phyloP scores from a whole-genome alignment of 306 rosid genomes.

The Macrotyloma uniflorum region DNA sequence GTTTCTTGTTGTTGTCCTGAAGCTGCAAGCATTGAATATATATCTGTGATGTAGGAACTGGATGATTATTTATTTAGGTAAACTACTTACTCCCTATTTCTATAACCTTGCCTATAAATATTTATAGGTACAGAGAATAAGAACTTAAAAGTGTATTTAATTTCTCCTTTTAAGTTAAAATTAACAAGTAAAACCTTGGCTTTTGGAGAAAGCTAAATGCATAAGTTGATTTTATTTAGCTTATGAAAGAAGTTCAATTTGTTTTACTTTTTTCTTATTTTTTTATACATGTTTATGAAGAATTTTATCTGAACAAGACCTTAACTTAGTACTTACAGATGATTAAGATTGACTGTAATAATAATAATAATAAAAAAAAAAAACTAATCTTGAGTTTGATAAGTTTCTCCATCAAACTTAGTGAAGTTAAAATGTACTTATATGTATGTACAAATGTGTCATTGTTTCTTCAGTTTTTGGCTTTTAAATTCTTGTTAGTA shows the following conservation, averaged over 20 bases:
- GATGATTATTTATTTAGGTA: not conserved
- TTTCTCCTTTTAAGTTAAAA: not conserved
- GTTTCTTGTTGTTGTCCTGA: constrained; percentile 32
- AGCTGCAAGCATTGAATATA: constrained; percentile 17
- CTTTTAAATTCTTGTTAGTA: not conserved
- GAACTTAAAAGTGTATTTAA: not conserved
- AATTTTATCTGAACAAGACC: not conserved
- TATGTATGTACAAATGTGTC: not conserved
- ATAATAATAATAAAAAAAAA: not conserved
- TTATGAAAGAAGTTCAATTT: not conserved
- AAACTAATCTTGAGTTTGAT: not conserved
- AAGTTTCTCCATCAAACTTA: not conserved
- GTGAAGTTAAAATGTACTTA: not conserved
- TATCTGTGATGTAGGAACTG: not conserved
- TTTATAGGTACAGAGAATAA: not conserved
- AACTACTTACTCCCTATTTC: not conserved
- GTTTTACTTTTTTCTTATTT: not conserved
- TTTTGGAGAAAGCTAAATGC: not conserved
- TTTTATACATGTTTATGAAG: not conserved
- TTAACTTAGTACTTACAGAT: not conserved
- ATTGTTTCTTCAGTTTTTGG: constrained; percentile 3
- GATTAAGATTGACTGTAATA: not conserved
- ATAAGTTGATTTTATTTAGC: not conserved
- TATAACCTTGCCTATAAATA: not conserved
- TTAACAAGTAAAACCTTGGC: not conserved